Percentiles rank a stretch among this genome's conserved stretches.
These are phyloP conservation scores for Phytopythium chamaehyphon DNA, from an alignment of 352 stramenopile species.

Conservation along the genomic window DNA sequence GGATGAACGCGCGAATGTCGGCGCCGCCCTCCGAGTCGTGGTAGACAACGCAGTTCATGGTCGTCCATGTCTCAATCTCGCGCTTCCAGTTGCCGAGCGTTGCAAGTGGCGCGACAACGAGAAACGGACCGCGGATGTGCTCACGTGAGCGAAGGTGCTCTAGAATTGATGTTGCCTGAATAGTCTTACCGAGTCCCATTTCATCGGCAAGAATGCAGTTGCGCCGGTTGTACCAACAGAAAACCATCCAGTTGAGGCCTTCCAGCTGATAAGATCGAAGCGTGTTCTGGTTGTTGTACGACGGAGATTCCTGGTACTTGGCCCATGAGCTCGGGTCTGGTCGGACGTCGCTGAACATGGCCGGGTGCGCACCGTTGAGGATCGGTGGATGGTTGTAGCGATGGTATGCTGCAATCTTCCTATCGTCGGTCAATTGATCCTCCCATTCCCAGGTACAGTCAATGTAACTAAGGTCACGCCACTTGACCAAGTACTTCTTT, in stretches of 20 bases:
- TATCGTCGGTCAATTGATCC: slow-evolving; percentile 85
- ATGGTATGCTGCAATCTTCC: slow-evolving; percentile 87
- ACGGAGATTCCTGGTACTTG: slow-evolving; percentile 86
- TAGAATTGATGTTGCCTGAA: slow-evolving; percentile 92
- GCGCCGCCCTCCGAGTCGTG: slow-evolving; percentile 93
- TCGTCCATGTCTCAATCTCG: slow-evolving; percentile 98
- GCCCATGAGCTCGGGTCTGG: slow-evolving; percentile 77
- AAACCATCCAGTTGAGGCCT: slow-evolving; percentile 98
- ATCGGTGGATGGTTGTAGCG: slow-evolving; percentile 85
- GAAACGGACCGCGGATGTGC: slow-evolving; percentile 94
- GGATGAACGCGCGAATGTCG: slow-evolving; percentile 91
- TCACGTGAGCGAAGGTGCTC: slow-evolving; percentile 92
- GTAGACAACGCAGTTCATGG: slow-evolving; percentile 99
- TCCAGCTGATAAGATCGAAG: slow-evolving; percentile 98
- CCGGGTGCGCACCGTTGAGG: slow-evolving; percentile 75
- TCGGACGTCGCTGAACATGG: slow-evolving; percentile 77
- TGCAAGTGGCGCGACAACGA: slow-evolving; percentile 97
- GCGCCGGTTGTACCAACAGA: slow-evolving; percentile 97
- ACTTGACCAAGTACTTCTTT: slow-evolving; percentile 92
- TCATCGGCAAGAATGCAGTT: slow-evolving; percentile 91
- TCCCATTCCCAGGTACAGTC: slow-evolving; percentile 90
- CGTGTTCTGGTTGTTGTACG: slow-evolving; percentile 93
- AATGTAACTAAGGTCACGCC: slow-evolving; percentile 88
- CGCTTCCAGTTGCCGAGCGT: slow-evolving; percentile 99
- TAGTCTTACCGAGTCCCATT: slow-evolving; percentile 90